Base-by-base conservation (phyloP, 129 eudicot genomes). In the Centrapalus pauciflorus region DNA sequence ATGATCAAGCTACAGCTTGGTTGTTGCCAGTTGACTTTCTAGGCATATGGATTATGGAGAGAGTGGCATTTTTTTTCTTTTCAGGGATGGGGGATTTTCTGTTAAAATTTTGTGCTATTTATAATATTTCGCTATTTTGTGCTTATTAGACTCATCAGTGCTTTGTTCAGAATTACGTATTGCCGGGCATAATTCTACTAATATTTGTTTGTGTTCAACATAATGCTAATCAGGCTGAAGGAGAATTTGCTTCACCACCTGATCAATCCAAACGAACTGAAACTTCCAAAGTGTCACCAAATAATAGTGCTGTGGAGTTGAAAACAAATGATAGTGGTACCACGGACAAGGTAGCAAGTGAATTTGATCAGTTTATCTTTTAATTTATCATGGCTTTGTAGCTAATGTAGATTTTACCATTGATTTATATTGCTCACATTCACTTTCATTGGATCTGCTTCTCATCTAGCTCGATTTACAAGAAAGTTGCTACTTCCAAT, bases 341-440 rank as follows among this genome's bases (percentile, higher is more conserved):
- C n/a, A n/a, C 49, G 50, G 46, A 62, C 60, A 43, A 67, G 79
- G 79, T 75, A 66, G 24, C 51, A 19, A 28, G 23, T 65, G 55
- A 13, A 29, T 73, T 55, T 30, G 2, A 28, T 55, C 27, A 64
- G 29, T 64, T 63, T 1, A 27, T 35, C n/a, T 40, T n/a, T 55
- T 6, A 16, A 11, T 69, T 46, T 41, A 28, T 43, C 7, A 32
- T 2, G 4, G 2, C n/a, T 30, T 50, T 35, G 14, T 24, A 69
- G 8, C 30, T 43, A 35, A 34, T 23, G 34, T 11, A 10, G 40
- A 54, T 35, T 23, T 55, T 35, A 24, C 37, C 34, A 51, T 28
- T 17, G 29, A 12, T 49, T 30, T 48, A 28, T 49, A 32, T 32
- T 10, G 58, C 19, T 65, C 59, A 19, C 45, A 16, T 45, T 12